A percentile compares a stretch with the other conserved stretches of the same genome.
phyloP scores from a whole-genome alignment of 148 eudicot genomes.

The Rhododendron vialii region DNA sequence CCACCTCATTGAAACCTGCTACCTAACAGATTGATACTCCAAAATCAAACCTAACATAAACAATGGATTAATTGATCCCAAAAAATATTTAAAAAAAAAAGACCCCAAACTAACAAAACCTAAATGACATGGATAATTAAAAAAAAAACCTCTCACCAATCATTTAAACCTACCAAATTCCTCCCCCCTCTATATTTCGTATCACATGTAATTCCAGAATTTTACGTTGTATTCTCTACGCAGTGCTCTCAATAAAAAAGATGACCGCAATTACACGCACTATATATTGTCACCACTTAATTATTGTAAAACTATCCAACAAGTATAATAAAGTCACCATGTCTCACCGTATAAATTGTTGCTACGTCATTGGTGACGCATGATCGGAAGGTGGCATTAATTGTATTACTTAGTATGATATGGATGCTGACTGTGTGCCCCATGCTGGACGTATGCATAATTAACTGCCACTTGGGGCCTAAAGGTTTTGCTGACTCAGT shows the following conservation, averaged over 20 bases:
- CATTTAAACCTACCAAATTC: neutral
- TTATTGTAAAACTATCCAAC: no score
- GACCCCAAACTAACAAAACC: neutral
- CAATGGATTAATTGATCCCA: neutral
- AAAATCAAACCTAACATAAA: neutral
- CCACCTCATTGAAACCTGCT: neutral
- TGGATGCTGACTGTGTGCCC: neutral
- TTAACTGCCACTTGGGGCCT: conserved; percentile 6
- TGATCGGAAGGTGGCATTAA: neutral
- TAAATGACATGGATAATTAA: neutral
- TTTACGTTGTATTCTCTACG: neutral
- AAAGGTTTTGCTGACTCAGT: conserved; percentile 9
- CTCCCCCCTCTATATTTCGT: no score
- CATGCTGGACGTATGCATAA: no score
- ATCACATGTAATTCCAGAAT: neutral
- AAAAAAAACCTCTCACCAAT: neutral
- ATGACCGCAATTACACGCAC: neutral
- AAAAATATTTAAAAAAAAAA: no score
- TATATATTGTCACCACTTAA: no score
- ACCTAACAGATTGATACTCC: neutral
- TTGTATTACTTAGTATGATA: no score
- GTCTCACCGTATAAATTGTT: neutral
- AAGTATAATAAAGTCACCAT: no score
- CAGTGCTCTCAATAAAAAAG: neutral
- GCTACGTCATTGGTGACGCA: neutral